Conservation (phyloP, 805 yeast genomes). For the Sugiyamaella qingdaonensis region DNA sequence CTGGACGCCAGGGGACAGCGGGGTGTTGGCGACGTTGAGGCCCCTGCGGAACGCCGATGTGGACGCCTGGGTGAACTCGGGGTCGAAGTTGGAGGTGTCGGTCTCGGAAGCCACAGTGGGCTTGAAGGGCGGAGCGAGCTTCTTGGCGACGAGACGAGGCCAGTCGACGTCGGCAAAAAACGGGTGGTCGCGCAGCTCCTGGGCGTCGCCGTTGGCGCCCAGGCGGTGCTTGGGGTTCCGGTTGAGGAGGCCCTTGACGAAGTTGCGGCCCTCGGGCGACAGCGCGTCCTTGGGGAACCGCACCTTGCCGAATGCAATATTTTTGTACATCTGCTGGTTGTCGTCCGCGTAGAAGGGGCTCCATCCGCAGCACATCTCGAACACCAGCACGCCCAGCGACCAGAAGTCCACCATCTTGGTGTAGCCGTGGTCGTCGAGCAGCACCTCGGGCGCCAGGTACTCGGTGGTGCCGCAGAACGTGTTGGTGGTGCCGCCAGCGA, state of each 20-base stretch:
- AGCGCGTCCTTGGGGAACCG: conserved; percentile 94
- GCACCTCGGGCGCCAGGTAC: conserved; percentile 94
- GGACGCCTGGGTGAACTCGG: conserved; percentile 91
- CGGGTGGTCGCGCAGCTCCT: conserved; percentile 87
- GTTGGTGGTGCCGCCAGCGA: conserved; percentile 85
- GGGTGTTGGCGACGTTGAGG: conserved; percentile 51
- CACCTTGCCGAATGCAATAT: conserved; percentile 97
- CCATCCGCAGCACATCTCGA: conserved; percentile 99
- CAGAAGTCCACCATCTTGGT: conserved; percentile 99
- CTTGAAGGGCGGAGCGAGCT: conserved; percentile 93
- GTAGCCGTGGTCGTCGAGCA: conserved; percentile 92
- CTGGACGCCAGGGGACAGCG: conserved; percentile 90
- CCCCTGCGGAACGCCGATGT: conserved; percentile 48
- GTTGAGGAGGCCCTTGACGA: conserved; percentile 91
- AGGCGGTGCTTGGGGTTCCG: conserved; percentile 94
- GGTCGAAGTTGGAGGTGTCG: conserved; percentile 95
- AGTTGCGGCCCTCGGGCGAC: conserved; percentile 88
- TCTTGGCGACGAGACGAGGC: conserved; percentile 70
- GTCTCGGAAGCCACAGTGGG: conserved; percentile 89
- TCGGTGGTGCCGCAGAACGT: conserved; percentile 99
- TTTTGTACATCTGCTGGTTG: conserved; percentile 98
- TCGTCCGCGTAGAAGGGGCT: conserved; percentile 97
- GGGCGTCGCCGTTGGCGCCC: conserved; percentile 88
- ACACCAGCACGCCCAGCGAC: conserved; percentile 94
- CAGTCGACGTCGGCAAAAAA: conserved; percentile 91